A percentile compares a stretch with the other conserved stretches of the same genome.
phyloP scores from a whole-genome alignment of 2,329 filamentous ascomycete genomes.

The Pyrenochaeta sp. region DNA sequence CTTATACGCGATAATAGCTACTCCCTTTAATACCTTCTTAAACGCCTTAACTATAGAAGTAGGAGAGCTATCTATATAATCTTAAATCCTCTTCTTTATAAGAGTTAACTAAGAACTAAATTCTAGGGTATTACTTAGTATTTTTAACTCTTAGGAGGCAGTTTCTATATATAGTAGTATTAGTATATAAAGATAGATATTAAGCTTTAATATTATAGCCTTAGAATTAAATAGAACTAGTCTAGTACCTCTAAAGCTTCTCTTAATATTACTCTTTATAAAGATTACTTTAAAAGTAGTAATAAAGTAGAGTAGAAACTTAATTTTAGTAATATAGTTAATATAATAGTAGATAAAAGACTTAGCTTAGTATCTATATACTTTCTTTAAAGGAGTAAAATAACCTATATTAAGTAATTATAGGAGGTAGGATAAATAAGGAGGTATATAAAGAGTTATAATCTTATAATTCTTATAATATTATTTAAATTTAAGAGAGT shows the following conservation, averaged over 20 bases:
- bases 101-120: slow-evolving; percentile 9
- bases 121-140: slow-evolving; percentile 9
- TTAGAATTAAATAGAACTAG: slow-evolving; percentile 41
- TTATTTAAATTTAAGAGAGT: slow-evolving; percentile 32
- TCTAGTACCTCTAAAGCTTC: slow-evolving; percentile 37
- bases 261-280: slow-evolving; percentile 31
- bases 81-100: slow-evolving; percentile 10
- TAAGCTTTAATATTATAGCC: slow-evolving; percentile 40
- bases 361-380: slow-evolving; percentile 38
- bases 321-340: slow-evolving; percentile 27
- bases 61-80: slow-evolving; percentile 4
- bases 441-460: slow-evolving; percentile 41
- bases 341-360: slow-evolving; percentile 32
- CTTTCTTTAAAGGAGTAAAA: slow-evolving; percentile 39
- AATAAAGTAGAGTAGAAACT: background rate
- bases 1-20: slow-evolving; percentile 10
- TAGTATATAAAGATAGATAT: slow-evolving; percentile 8
- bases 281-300: slow-evolving; percentile 20
- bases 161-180: background rate
- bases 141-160: slow-evolving; percentile 7
- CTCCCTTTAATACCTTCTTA: slow-evolving; percentile 10
- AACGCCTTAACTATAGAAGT: slow-evolving; percentile 10
- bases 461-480: slow-evolving; percentile 30
- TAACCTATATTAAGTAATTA: slow-evolving; percentile 51
- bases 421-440: slow-evolving; percentile 42